Conservation (phyloP, 2,329 filamentous ascomycete genomes). For the Sporothrix variecibatus region DNA sequence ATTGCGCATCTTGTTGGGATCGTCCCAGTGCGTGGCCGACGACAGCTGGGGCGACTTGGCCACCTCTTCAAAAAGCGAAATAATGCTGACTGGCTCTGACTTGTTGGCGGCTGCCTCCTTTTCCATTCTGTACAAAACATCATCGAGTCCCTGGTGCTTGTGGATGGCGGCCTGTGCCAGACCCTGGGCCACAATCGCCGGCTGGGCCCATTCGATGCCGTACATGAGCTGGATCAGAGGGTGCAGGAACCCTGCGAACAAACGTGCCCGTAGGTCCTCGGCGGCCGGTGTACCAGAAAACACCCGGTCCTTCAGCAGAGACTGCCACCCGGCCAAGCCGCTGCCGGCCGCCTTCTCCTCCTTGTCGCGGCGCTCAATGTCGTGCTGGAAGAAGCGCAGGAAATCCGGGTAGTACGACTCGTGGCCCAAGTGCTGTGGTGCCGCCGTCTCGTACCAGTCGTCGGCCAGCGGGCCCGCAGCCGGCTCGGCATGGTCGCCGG, state of each 20-base stretch:
- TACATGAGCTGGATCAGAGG: conserved; percentile 85
- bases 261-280: conserved; percentile 67
- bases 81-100: conserved; percentile 42
- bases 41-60: conserved; percentile 58
- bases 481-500: conserved; percentile 38
- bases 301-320: conserved; percentile 65
- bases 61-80: conserved; percentile 64
- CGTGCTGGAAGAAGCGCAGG: conserved; percentile 71
- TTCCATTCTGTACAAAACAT: conserved; percentile 13
- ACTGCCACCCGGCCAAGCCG: conserved; percentile 43
- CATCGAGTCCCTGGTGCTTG: conserved; percentile 34
- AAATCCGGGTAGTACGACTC: conserved; percentile 69
- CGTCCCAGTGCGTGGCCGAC: conserved; percentile 49
- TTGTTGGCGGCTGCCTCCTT: background rate
- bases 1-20: conserved; percentile 67
- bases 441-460: conserved; percentile 55
- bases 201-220: conserved; percentile 79
- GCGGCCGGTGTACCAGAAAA: conserved; percentile 66
- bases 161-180: conserved; percentile 78
- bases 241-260: conserved; percentile 73
- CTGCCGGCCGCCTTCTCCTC: conserved; percentile 34
- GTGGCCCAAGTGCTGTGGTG: conserved; percentile 59
- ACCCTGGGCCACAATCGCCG: conserved; percentile 76
- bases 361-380: conserved; percentile 61
- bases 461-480: conserved; percentile 38